A percentile compares a stretch with the other conserved stretches of the same genome.
phyloP scores from a whole-genome alignment of 164 flowering plant genomes.

The Vitis labrusca region DNA sequence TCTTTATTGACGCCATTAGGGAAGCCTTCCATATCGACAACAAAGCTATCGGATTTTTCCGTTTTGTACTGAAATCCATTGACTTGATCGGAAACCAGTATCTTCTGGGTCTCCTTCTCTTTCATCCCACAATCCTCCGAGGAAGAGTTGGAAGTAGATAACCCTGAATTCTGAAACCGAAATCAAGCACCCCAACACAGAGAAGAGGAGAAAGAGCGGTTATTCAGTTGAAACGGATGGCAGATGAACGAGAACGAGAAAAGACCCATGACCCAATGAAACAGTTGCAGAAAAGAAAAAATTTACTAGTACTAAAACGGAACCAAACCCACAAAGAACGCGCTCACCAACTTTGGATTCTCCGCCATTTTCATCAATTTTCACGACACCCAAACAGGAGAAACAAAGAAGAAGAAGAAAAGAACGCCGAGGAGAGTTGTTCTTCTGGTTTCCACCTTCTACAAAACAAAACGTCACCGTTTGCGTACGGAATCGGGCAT shows the following conservation, averaged over 20 bases:
- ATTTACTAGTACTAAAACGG: neutral
- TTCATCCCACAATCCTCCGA: conserved; percentile 18
- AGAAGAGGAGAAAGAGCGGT: neutral
- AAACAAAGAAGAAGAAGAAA: conserved; percentile 1
- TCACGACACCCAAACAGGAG: neutral
- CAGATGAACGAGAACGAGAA: neutral
- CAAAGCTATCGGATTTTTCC: conserved; percentile 45
- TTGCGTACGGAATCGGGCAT: conserved; percentile 13
- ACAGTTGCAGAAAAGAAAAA: conserved; percentile 11
- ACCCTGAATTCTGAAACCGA: conserved; percentile 14
- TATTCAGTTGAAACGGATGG: neutral
- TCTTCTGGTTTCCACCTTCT: no score
- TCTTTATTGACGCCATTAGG: conserved; percentile 32
- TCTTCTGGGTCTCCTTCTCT: conserved; percentile 29
- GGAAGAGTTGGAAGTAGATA: conserved; percentile 2
- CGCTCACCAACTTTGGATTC: conserved; percentile 31
- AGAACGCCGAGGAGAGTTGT: neutral
- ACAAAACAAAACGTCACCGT: neutral
- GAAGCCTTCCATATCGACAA: conserved; percentile 58
- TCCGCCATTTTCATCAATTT: conserved; percentile 30
- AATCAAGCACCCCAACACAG: neutral
- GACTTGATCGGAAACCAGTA: conserved; percentile 33
- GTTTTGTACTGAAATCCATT: conserved; percentile 25
- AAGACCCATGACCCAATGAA: conserved; percentile 5
- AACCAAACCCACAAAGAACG: conserved; percentile 1